Evolutionary conservation across 2,329 filamentous ascomycete species (phyloP), one percentile per base, ranked within the genome.

Genomic region (Neofusicoccum laricinum): DNA sequence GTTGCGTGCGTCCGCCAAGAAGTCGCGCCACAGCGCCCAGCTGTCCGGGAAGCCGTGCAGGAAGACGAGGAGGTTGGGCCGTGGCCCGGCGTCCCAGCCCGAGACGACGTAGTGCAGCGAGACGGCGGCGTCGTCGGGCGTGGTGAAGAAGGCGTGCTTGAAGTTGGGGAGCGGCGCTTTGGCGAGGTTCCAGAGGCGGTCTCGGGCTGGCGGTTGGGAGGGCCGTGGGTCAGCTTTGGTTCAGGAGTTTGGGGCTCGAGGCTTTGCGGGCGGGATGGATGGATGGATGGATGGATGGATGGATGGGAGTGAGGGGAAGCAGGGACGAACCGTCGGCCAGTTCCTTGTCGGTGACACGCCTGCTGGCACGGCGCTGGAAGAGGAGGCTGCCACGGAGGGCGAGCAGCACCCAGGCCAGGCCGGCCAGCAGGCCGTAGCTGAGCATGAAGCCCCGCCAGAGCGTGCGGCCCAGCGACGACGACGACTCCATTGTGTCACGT

Each of bases 21-120:
- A 72, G 58, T 81, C 75, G 50, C 79, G 78, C 83, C 84, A 88
- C 59, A 87, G 73, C 11, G 81, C 77, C 73, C 79, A 86, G 64
- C 84, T 85, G 68, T 88, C 85, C 6, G 85, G 85, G 65, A 86
- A 88, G 41, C 85, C 85, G 71, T 87, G 85, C 17, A 87, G 74
- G 68, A 86, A 83, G 45, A 87, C 78, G 25, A 84, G 77, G 15
- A 86, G 71, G 61, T 72, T 66, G 10, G 66, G 65, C 3, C 66
- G 59, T 11, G 67, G 63, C 50, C 36, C 38, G 11, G 36, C 59
- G 30, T 58, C 43, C 43, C 49, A 62, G n/a, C 41, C 21, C 17
- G 73, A 84, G 69, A 77, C 77, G 61, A 87, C 75, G 68, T 86
- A 86, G 70, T 87, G 85, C 32, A 87, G 79, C 67, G 81, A 81